phyloP scores from a whole-genome alignment of 148 eudicot genomes.

The Chenopodium quinoa region DNA sequence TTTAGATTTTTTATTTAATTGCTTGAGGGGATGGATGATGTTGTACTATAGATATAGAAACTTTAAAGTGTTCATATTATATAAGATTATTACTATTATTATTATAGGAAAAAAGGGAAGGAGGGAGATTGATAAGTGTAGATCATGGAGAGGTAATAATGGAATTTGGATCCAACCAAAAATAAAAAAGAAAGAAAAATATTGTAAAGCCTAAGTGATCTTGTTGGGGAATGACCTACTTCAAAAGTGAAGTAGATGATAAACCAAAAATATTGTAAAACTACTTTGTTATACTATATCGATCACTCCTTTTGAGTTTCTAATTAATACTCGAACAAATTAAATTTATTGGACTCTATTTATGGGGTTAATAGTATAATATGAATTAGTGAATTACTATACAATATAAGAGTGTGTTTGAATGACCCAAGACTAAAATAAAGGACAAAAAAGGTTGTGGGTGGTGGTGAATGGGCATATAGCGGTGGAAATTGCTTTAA shows the following conservation, averaged over 20 bases:
- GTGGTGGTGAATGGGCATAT: background rate
- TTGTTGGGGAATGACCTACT: conserved; percentile 10
- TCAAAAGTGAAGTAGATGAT: conserved; percentile 20
- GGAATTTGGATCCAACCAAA: conserved; percentile 3
- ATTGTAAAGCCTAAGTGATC: conserved; percentile 13
- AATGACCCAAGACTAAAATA: too few species aligned
- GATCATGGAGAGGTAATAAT: conserved; percentile 21
- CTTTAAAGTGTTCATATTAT: conserved; percentile 35
- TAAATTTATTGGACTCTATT: too few species aligned
- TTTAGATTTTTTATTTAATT: background rate
- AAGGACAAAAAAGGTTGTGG: too few species aligned
- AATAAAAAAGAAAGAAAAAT: background rate
- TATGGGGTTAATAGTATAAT: too few species aligned
- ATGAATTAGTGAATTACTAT: too few species aligned
- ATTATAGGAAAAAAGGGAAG: background rate
- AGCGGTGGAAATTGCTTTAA: conserved; percentile 20
- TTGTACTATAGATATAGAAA: conserved; percentile 42
- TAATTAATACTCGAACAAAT: too few species aligned
- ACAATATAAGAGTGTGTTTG: too few species aligned
- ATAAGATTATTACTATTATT: conserved; percentile 3
- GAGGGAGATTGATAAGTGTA: background rate
- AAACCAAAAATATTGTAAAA: background rate
- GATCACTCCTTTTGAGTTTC: too few species aligned
- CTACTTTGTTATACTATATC: too few species aligned
- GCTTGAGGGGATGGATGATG: conserved; percentile 14